Evolutionary conservation across 163 green algal species (phyloP).

Genomic region (Chlamydomonas reinhardtii): DNA sequence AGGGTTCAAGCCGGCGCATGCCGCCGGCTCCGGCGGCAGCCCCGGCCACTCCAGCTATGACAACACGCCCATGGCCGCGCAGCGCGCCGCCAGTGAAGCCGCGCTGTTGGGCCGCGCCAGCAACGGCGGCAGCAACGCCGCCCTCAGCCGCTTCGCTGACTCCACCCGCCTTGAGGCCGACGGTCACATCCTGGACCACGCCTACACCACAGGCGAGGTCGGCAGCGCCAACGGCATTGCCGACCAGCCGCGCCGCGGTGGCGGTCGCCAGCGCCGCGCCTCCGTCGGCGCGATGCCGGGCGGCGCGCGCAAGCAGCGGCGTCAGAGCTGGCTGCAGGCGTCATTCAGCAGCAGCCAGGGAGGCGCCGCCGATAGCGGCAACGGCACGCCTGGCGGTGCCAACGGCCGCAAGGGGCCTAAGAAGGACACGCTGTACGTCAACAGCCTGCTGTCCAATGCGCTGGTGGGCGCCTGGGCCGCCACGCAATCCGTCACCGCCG

Average conservation of each 20-base stretch:
- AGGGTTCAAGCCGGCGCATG: too few species aligned
- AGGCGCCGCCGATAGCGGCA: not conserved
- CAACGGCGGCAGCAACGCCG: too few species aligned
- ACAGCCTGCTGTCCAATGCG: conserved; percentile 43
- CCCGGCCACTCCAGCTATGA: too few species aligned
- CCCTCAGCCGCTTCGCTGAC: too few species aligned
- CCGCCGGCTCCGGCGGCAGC: too few species aligned
- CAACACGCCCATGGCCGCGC: too few species aligned
- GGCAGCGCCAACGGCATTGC: not conserved
- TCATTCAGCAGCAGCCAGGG: not conserved
- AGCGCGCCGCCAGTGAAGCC: too few species aligned
- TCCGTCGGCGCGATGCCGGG: not conserved
- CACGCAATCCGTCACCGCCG: conserved; percentile 26
- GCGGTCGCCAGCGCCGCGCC: not conserved
- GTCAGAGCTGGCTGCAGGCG: conserved; percentile 27
- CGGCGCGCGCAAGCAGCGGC: not conserved
- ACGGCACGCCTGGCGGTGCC: not conserved
- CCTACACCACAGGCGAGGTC: not conserved
- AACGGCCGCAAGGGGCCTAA: not conserved
- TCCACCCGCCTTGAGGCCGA: too few species aligned
- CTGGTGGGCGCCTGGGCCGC: conserved; percentile 32
- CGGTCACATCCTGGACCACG: not conserved
- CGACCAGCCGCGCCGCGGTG: not conserved
- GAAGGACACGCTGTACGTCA: conserved; percentile 47
- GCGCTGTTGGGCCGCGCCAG: too few species aligned